Evolutionary conservation across 306 rosid genomes (phyloP).

Genomic region (Acacia crassicarpa): DNA sequence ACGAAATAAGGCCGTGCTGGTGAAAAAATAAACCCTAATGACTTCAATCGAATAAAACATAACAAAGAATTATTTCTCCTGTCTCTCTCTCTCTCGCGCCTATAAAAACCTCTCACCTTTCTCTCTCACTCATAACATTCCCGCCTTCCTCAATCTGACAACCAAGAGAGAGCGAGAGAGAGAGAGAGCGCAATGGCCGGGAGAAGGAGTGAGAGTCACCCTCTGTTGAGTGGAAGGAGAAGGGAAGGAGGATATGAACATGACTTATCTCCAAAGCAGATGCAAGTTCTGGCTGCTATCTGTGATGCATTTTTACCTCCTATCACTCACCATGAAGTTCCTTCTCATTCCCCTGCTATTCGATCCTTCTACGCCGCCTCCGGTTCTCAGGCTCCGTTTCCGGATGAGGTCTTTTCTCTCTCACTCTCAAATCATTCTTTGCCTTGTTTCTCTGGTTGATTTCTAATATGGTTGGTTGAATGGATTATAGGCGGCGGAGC

Average conservation of each 20-base stretch:
- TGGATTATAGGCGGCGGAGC: constrained; percentile 63
- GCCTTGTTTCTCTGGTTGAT: no score
- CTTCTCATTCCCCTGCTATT: constrained; percentile 31
- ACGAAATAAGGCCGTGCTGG: no score
- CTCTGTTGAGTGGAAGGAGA: constrained; percentile 51
- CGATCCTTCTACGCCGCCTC: constrained; percentile 48
- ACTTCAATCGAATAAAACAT: no score
- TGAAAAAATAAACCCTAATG: no score
- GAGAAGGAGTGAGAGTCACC: constrained; percentile 31
- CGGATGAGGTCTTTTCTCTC: constrained; percentile 58
- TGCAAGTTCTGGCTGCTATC: constrained; percentile 58
- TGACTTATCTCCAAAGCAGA: constrained; percentile 64
- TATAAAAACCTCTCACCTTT: no score
- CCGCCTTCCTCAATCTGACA: not conserved
- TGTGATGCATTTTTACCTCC: constrained; percentile 83
- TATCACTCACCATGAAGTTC: not conserved
- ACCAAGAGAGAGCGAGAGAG: not conserved
- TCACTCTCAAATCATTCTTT: no score
- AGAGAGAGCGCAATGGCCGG: not conserved
- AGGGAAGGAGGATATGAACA: constrained; percentile 50
- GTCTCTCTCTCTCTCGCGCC: not conserved
- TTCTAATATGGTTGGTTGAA: not conserved
- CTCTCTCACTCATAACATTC: not conserved
- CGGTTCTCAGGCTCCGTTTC: constrained; percentile 62
- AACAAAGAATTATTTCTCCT: no score